Percentiles rank a stretch among this genome's conserved stretches.
Conservation (phyloP, 2,329 filamentous ascomycete genomes). For the Penicillium sp. region DNA sequence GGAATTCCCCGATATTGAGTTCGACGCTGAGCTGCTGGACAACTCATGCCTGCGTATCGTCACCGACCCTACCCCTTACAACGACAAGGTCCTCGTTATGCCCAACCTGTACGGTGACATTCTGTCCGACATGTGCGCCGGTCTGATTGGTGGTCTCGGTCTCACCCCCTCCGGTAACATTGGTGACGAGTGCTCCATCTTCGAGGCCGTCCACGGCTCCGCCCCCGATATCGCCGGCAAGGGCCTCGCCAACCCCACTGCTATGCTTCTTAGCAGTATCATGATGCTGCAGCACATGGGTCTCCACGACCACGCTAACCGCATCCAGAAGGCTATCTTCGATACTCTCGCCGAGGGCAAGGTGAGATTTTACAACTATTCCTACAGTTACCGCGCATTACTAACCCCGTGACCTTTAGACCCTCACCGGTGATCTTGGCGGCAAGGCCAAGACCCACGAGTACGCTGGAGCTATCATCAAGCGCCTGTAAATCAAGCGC, state of each 20-base stretch:
- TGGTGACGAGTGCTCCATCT: slow-evolving; percentile 98
- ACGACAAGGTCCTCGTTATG: slow-evolving; percentile 97
- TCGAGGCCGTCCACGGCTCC: slow-evolving; percentile 97
- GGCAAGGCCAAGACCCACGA: slow-evolving; percentile 95
- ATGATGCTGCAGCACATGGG: slow-evolving; percentile 99
- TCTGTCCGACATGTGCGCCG: slow-evolving; percentile 98
- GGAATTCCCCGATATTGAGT: slow-evolving; percentile 94
- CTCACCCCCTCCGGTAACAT: slow-evolving; percentile 98
- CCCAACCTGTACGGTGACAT: slow-evolving; percentile 99
- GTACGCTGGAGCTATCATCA: slow-evolving; percentile 90
- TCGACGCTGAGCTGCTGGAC: slow-evolving; percentile 96
- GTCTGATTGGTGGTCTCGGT: slow-evolving; percentile 94
- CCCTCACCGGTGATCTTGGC: slow-evolving; percentile 90
- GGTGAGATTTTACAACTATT: slow-evolving; percentile 44
- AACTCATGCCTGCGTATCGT: slow-evolving; percentile 99
- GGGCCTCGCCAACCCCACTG: slow-evolving; percentile 94
- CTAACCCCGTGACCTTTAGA: slow-evolving; percentile 38
- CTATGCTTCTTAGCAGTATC: slow-evolving; percentile 89
- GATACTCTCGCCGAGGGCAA: slow-evolving; percentile 95
- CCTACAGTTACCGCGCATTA: not conserved
- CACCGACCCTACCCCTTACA: slow-evolving; percentile 92
- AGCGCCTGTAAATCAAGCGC: slow-evolving; percentile 48
- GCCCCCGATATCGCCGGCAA: slow-evolving; percentile 96
- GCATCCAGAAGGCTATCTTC: slow-evolving; percentile 94
- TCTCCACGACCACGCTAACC: slow-evolving; percentile 75